A percentile compares a stretch with the other conserved stretches of the same genome.
These are phyloP conservation scores for Suillus spraguei DNA, from an alignment of 768 basidiomycete genomes.

Conservation along the genomic window DNA sequence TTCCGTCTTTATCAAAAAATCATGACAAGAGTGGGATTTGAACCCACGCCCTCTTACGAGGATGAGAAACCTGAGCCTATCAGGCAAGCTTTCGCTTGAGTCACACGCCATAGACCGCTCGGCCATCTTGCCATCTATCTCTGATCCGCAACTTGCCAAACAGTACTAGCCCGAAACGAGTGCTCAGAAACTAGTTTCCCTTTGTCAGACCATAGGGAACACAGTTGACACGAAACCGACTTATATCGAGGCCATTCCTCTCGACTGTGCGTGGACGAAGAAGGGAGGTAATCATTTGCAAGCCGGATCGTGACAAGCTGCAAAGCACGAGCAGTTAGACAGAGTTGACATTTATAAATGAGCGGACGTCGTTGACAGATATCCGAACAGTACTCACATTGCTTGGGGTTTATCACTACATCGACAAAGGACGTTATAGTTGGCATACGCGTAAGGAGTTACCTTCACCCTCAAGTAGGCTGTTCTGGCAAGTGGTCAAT, in stretches of 20 bases:
- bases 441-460: neutral
- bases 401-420: neutral
- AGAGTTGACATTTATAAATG: neutral
- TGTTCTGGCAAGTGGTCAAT: neutral
- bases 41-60: slow-evolving; percentile 42
- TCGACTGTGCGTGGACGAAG: neutral
- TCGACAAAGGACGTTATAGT: neutral
- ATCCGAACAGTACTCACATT: neutral
- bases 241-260: neutral
- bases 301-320: neutral
- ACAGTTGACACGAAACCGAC: too few species aligned
- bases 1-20: slow-evolving; percentile 14
- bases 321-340: neutral
- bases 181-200: neutral
- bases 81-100: slow-evolving; percentile 44
- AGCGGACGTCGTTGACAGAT: neutral
- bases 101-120: slow-evolving; percentile 67
- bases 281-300: neutral
- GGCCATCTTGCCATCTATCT: slow-evolving; percentile 50
- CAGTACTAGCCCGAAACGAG: neutral
- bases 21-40: slow-evolving; percentile 46
- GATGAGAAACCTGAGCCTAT: slow-evolving; percentile 33
- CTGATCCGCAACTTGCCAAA: neutral
- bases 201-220: too few species aligned
- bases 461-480: neutral